phyloP scores from a whole-genome alignment of 139 green algal species.

The Chara braunii region DNA sequence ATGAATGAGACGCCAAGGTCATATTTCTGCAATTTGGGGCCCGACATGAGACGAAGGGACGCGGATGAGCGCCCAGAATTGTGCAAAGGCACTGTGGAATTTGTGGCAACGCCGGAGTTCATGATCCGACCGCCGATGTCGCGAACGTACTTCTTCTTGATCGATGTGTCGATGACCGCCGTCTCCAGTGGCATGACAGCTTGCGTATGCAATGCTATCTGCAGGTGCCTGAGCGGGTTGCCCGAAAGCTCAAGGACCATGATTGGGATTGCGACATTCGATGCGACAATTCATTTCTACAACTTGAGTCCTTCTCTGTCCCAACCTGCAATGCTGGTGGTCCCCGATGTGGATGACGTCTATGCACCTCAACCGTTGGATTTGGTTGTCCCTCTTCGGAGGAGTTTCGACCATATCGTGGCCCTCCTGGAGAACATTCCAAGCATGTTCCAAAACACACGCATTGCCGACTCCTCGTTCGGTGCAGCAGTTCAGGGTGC shows the following conservation, averaged over 20 bases:
- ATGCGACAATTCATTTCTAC: slow-evolving; percentile 81
- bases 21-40: slow-evolving; percentile 78
- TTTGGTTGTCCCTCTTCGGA: slow-evolving; percentile 72
- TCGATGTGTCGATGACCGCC: slow-evolving; percentile 68
- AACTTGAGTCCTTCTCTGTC: slow-evolving; percentile 56
- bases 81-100: slow-evolving; percentile 77
- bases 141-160: slow-evolving; percentile 74
- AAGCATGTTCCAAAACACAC: slow-evolving; percentile 53
- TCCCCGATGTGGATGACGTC: slow-evolving; percentile 75
- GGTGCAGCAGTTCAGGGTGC: slow-evolving; percentile 80
- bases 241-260: slow-evolving; percentile 55
- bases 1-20: slow-evolving; percentile 72
- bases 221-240: slow-evolving; percentile 57
- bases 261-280: slow-evolving; percentile 76
- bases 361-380: slow-evolving; percentile 78
- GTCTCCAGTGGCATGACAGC: slow-evolving; percentile 55
- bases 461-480: slow-evolving; percentile 64
- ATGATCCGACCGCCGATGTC: slow-evolving; percentile 81
- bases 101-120: slow-evolving; percentile 77
- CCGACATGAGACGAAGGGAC: slow-evolving; percentile 63
- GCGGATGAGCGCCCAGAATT: slow-evolving; percentile 76
- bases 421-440: slow-evolving; percentile 76
- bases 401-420: slow-evolving; percentile 65
- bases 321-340: slow-evolving; percentile 72
- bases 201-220: slow-evolving; percentile 48